Base-by-base conservation (phyloP, 208 protist species). In the Trypanosoma rangeli region DNA sequence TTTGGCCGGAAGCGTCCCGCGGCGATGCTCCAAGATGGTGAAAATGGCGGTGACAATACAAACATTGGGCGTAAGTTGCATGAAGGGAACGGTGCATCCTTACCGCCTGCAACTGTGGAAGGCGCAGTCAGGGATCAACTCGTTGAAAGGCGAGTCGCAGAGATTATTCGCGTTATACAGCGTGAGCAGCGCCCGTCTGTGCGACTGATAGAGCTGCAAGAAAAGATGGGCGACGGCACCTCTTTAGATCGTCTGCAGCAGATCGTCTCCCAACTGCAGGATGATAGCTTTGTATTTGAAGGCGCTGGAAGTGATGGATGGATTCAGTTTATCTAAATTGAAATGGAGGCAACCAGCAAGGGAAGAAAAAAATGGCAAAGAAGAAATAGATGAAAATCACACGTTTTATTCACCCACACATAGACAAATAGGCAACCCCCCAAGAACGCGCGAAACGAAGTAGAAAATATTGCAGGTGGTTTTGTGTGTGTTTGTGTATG, bases 231-330 rank as follows among this genome's bases (percentile, higher is more conserved):
- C 33, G 62, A 46, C 12, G 49, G 12, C 18, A 49, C 52, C 26
- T 70, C 83, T 1, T 65, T 82, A 26, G 74, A 66, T n/a, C 63
- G 75, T 22, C 66, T 94, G 39, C 72, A 79, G 54, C 76, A 57
- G 20, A 73, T 76, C 4, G 73, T 94, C 28, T 69, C 76, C 44
- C 73, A 82, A 68, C 53, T 94, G 44, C 83, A 90, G 57, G 82
- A 78, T 0, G 89, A 94, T 44, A 79, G 67, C n/a, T 92, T 94
- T 70, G 76, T 92, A 42, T 94, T 80, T 58, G 89, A 94, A 58
- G 75, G 71, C 13, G 70, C 70, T 55, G 74, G 29, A 15, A 80
- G 70, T 24, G 80, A 92, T 59, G 78, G 89, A 54, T 78, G 79
- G 13, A 81, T 94, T 64, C 82, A 92, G 65, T 94, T 94, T 57